Percentiles rank a stretch among this genome's conserved stretches.
Evolutionary conservation across 1,139 yeast species (phyloP).

Genomic region (Hyphopichia khmerensis): DNA sequence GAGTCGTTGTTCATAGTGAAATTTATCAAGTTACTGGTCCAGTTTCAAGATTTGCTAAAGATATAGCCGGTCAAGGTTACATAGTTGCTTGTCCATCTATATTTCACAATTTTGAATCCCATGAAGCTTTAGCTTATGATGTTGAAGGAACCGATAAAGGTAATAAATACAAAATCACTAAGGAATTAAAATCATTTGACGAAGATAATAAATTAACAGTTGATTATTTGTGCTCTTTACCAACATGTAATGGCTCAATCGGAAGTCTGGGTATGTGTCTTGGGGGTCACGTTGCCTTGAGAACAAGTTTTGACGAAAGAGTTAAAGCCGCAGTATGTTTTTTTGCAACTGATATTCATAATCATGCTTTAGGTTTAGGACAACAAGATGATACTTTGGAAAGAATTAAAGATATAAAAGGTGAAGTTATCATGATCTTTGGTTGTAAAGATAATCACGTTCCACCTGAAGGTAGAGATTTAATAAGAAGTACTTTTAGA

Average conservation of each 20-base stretch:
- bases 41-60: conserved; percentile 73
- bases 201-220: conserved; percentile 68
- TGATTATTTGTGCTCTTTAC: conserved; percentile 56
- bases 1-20: conserved; percentile 75
- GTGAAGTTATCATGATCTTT: conserved; percentile 67
- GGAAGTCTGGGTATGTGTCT: conserved; percentile 89
- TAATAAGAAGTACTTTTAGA: conserved; percentile 64
- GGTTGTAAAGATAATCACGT: conserved; percentile 83
- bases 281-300: conserved; percentile 80
- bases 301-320: conserved; percentile 67
- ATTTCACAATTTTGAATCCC: conserved; percentile 69
- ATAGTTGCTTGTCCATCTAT: conserved; percentile 77
- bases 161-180: conserved; percentile 62
- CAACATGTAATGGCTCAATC: conserved; percentile 68
- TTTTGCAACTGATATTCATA: conserved; percentile 81
- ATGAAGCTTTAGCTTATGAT: conserved; percentile 69
- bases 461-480: conserved; percentile 73
- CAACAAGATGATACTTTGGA: conserved; percentile 62
- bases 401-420: conserved; percentile 52
- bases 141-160: conserved; percentile 75
- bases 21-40: conserved; percentile 83
- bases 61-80: conserved; percentile 77
- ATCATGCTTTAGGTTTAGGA: conserved; percentile 62
- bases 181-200: conserved; percentile 71
- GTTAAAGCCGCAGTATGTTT: conserved; percentile 71